phyloP scores from a whole-genome alignment of 2,329 filamentous ascomycete genomes.

The Achaetomium macrosporum region DNA sequence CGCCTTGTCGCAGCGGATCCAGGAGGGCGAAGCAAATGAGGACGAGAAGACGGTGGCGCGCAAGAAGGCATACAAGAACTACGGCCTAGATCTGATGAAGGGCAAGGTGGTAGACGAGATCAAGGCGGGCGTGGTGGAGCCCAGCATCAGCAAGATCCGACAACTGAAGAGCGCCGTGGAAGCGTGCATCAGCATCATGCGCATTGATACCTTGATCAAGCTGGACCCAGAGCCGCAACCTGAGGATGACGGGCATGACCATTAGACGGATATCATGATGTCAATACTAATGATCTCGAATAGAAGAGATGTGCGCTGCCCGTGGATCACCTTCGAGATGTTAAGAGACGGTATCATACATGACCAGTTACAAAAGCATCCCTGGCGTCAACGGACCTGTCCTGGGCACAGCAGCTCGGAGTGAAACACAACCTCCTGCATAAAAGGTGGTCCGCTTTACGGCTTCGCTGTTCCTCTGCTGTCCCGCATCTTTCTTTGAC shows the following conservation, averaged over 20 bases:
- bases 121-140: conserved; percentile 92
- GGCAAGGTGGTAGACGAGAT: conserved; percentile 90
- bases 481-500: background rate
- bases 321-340: no score
- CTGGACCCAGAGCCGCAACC: conserved; percentile 81
- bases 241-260: conserved; percentile 79
- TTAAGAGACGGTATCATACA: no score
- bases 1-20: conserved; percentile 85
- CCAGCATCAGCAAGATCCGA: conserved; percentile 95
- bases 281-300: background rate
- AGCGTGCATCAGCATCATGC: conserved; percentile 98
- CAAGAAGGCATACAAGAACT: conserved; percentile 98
- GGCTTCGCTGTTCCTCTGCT: background rate
- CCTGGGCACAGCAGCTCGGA: background rate
- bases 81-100: conserved; percentile 82
- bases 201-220: conserved; percentile 98
- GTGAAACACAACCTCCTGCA: background rate
- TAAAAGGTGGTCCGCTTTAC: background rate
- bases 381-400: no score
- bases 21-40: conserved; percentile 76
- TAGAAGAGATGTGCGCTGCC: no score
- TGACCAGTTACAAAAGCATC: no score
- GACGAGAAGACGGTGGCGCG: conserved; percentile 85
- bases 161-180: conserved; percentile 98
- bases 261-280: conserved; percentile 48